Conservation (phyloP, 2,329 filamentous ascomycete genomes). For the Diaporthe citri region DNA sequence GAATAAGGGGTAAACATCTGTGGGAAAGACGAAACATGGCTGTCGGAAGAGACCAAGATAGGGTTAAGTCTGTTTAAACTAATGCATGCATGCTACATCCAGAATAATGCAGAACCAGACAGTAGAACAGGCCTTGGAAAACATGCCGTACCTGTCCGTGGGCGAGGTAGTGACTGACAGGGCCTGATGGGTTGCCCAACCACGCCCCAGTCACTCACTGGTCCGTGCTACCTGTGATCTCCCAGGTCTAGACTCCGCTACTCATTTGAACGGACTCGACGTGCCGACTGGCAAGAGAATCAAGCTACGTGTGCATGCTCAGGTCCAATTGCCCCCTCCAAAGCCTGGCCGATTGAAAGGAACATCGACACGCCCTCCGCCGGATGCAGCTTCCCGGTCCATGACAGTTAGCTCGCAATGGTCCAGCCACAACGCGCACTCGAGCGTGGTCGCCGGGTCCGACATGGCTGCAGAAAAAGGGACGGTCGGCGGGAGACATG, state of each 20-base stretch:
- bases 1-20: neutral
- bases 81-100: neutral
- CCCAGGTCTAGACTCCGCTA: neutral
- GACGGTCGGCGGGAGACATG: too few species aligned
- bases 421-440: neutral
- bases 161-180: too few species aligned
- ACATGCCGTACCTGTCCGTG: neutral
- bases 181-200: neutral
- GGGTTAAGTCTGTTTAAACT: neutral
- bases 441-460: neutral
- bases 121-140: neutral
- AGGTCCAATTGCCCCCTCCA: too few species aligned
- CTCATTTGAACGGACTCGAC: neutral
- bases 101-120: neutral
- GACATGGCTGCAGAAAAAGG: neutral
- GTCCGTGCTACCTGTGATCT: slow-evolving; percentile 17
- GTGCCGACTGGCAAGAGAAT: neutral
- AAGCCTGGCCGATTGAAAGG: neutral
- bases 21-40: neutral
- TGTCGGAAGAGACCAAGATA: neutral
- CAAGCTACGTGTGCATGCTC: neutral
- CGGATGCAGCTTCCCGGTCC: neutral
- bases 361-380: neutral
- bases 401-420: neutral
- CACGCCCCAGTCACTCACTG: slow-evolving; percentile 16